Base-by-base conservation (phyloP, 345 rosid species). In the Aegle marmelos region DNA sequence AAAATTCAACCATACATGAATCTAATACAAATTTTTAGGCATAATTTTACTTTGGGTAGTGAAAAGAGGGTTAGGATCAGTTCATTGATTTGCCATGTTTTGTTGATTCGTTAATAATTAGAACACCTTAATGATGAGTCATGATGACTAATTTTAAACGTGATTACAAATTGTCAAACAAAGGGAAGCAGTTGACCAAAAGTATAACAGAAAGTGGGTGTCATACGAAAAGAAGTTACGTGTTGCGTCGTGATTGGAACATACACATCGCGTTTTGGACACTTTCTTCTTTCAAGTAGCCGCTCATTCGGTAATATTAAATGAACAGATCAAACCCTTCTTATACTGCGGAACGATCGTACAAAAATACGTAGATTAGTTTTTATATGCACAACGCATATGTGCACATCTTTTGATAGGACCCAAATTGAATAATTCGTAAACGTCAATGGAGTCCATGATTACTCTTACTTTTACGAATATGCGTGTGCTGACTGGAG, bases 181-280 rank as follows among this genome's bases (percentile, higher is more conserved):
- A 33, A 17, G 62, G 1, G 48, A 8, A 37, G 53, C 39, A 53
- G 54, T 76, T 76, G 78, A 76, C 72, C 63, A 53, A 62, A 71
- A 21, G 3, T 39, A 4, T 6, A 21, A 74, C 68, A 19, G 27
- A 61, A 31, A 70, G 16, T 41, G n/a, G 58, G 75, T 34, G 4
- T 21, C 28, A 2, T 25, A 73, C 66, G 50, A 25, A 36, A 25
- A 34, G 1, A 3, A 25, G 14, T 31, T 13, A 28, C 78, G 62
- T 75, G 78, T n/a, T 11, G 71, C 27, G 16, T 48, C 66, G 27
- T 53, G 19, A 75, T 50, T 75, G 78, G 62, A 6, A 45, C 50
- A 13, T 45, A 22, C 22, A 30, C 11, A 71, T 71, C 30, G 5
- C 58, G 57, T 36, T 30, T 73, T 2, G n/a, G 56, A 36, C 67